Evolutionary conservation across 768 basidiomycete genomes (phyloP), one percentile per base, ranked within the genome.

Genomic region (Omphalotus guepiniiformis): DNA sequence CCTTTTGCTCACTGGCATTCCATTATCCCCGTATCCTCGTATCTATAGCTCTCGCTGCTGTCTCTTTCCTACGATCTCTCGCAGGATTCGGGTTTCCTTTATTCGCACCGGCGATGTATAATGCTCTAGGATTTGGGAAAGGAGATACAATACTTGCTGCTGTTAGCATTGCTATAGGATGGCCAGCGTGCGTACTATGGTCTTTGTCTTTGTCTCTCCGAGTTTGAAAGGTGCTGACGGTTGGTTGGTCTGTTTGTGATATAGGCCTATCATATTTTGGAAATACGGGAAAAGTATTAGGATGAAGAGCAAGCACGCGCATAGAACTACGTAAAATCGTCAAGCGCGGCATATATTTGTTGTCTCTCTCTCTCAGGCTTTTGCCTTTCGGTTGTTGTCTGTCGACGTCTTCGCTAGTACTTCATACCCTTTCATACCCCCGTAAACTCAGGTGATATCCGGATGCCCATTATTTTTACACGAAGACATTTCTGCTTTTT

Each of bases 41-140:
- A 3, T 45, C 6, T 21, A 16, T 4, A 23, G 11, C 22, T 18
- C 32, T 51, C 16, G 50, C 85, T 0, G 83, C 84, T 0, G 78
- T 79, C 16, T 67, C 82, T 0, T 83, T 63, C 57, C 59, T 88
- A 11, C 78, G 88, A 19, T 79, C 82, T 0, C 47, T 87, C 1
- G 78, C 80, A 0, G 88, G 88, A 1, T 89, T 87, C 43, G 80
- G 75, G 1, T 88, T 91, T 58, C 88, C 88, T 2, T 64, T 90
- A 15, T 90, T 90, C 54, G 84, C 81, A 2, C 82, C 83, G 16
- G 68, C 74, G 30, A 84, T 89, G 79, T 88, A 78, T 62, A 62
- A 67, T 1, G 65, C 68, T 9, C 67, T 89, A 0, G 88, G 85
- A 3, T 84, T 82, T 48, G 88, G 86, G 0, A 83, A 80, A 49